Conservation (phyloP, 495 filamentous ascomycete genomes). For the Apiosordaria backusii region DNA sequence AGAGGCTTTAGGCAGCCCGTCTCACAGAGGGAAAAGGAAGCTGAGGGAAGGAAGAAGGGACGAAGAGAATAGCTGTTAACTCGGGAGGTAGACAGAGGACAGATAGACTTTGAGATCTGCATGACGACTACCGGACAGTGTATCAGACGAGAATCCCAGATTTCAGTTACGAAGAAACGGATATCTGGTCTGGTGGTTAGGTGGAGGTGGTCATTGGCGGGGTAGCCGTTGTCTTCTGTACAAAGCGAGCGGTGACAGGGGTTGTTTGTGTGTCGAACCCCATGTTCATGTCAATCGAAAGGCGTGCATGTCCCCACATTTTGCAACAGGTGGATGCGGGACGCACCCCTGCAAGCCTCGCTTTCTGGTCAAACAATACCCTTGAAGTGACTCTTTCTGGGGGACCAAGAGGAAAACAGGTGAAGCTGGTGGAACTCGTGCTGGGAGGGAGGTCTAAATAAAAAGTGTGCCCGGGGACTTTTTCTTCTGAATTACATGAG, state of each 20-base stretch:
- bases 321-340: neutral
- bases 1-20: neutral
- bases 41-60: neutral
- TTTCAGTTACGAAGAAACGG: neutral
- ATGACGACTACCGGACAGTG: neutral
- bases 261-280: neutral
- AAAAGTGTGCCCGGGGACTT: constrained; percentile 11
- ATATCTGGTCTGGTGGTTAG: neutral
- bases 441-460: constrained; percentile 17
- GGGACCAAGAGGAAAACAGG: constrained; percentile 14
- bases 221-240: neutral
- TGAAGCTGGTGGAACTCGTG: constrained; percentile 25
- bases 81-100: neutral
- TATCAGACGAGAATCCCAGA: neutral
- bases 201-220: neutral
- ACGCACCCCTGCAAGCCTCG: constrained; percentile 15
- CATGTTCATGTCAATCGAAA: constrained; percentile 36
- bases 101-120: neutral
- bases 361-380: constrained; percentile 8
- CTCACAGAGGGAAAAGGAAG: neutral
- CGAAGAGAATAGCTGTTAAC: neutral
- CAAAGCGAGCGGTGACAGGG: constrained; percentile 20
- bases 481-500: neutral
- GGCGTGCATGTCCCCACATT: constrained; percentile 26
- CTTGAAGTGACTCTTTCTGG: constrained; percentile 20